Percentiles rank a stretch among this genome's conserved stretches.
These are phyloP conservation scores for Digitaria exilis DNA, from an alignment of 202 grass and related monocot genomes.

Conservation along the genomic window DNA sequence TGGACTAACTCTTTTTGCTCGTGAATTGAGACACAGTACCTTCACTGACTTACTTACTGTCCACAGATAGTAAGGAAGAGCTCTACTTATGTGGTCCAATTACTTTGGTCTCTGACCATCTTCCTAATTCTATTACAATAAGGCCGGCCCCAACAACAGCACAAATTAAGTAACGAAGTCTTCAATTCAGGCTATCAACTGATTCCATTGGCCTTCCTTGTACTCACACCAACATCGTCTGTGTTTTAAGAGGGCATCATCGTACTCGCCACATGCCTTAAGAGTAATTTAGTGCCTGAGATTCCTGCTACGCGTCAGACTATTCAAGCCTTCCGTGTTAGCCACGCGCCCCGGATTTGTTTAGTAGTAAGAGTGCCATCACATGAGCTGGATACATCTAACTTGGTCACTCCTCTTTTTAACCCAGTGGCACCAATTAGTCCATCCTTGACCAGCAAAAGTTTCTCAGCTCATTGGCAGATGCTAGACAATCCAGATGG, in stretches of 20 bases:
- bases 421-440: slow-evolving; percentile 4
- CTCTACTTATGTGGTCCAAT: not conserved
- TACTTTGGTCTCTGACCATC: too few species aligned
- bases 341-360: slow-evolving; percentile 55
- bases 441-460: slow-evolving; percentile 28
- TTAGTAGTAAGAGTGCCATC: slow-evolving; percentile 30
- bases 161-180: not conserved
- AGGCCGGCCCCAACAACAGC: not conserved
- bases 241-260: not conserved
- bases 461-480: slow-evolving; percentile 3
- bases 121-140: not conserved
- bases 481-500: not conserved
- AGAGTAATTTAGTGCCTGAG: slow-evolving; percentile 37
- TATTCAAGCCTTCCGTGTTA: slow-evolving; percentile 37
- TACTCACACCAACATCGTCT: not conserved
- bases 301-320: slow-evolving; percentile 21
- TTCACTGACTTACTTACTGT: not conserved
- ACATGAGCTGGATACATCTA: slow-evolving; percentile 47
- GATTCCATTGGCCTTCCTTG: slow-evolving; percentile 18
- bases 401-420: slow-evolving; percentile 38
- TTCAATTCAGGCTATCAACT: slow-evolving; percentile 12
- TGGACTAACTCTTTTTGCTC: not conserved
- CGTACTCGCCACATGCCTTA: slow-evolving; percentile 46
- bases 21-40: not conserved
- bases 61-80: not conserved